phyloP scores from a whole-genome alignment of 2,329 filamentous ascomycete species.

The Polychaeton citri region DNA sequence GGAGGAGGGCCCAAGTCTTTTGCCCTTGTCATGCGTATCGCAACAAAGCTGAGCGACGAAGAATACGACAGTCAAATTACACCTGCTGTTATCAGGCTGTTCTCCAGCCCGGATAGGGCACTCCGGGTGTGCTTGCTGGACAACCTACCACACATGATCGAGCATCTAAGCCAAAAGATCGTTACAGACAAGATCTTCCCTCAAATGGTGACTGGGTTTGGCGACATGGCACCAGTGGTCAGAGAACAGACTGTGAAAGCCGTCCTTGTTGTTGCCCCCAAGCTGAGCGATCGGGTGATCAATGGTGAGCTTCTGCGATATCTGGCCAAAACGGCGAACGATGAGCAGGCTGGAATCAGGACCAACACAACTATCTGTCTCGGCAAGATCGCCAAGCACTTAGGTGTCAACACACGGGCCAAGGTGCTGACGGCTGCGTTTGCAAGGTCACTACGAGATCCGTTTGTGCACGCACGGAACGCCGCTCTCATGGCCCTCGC shows the following conservation, averaged over 20 bases:
- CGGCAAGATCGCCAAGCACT: conserved; percentile 85
- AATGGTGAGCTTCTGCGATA: conserved; percentile 87
- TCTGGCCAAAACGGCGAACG: conserved; percentile 89
- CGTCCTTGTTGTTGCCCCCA: conserved; percentile 72
- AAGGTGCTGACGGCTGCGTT: conserved; percentile 94
- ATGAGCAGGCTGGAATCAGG: conserved; percentile 91
- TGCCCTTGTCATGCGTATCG: conserved; percentile 77
- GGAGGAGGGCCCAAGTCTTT: conserved; percentile 90
- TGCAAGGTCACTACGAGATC: conserved; percentile 74
- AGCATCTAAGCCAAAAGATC: conserved; percentile 71
- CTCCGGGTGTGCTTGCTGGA: conserved; percentile 85
- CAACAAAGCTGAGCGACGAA: conserved; percentile 71
- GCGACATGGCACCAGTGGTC: conserved; percentile 78
- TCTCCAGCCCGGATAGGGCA: conserved; percentile 81
- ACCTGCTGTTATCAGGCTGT: conserved; percentile 75
- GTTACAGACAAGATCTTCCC: conserved; percentile 97
- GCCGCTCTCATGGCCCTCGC: conserved; percentile 75
- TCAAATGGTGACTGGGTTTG: conserved; percentile 91
- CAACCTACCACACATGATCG: conserved; percentile 80
- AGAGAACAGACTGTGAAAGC: conserved; percentile 94
- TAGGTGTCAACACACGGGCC: conserved; percentile 59
- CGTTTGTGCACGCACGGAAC: conserved; percentile 87
- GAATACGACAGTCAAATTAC: conserved; percentile 78
- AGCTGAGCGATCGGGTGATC: conserved; percentile 81
- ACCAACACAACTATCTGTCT: conserved; percentile 97